phyloP scores from a whole-genome alignment of 78 protist genomes.

The Dictyostelium capitatum region DNA sequence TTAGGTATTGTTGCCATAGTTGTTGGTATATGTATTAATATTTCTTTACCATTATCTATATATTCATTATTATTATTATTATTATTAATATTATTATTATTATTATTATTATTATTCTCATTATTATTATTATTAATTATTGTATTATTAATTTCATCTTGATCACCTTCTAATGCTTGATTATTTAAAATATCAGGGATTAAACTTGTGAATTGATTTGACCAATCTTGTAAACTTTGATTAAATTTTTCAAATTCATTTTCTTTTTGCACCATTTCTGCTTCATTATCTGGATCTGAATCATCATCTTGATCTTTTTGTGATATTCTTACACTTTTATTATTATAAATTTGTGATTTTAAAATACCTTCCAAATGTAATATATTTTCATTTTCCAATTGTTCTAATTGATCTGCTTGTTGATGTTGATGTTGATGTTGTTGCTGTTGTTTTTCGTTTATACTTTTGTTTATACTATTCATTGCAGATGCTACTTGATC shows the following conservation, averaged over 20 bases:
- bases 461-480: neutral
- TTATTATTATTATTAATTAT: neutral
- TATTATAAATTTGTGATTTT: no score
- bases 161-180: neutral
- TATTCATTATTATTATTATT: neutral
- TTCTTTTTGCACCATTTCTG: no score
- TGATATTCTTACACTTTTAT: no score
- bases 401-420: neutral
- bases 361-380: no score
- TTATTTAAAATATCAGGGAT: neutral
- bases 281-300: no score
- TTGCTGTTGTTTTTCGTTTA: neutral
- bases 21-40: no score
- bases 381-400: no score
- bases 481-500: neutral
- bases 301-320: no score
- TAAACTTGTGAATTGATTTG: neutral
- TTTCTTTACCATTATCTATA: no score
- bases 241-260: neutral
- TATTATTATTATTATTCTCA: neutral
- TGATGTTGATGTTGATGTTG: neutral
- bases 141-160: neutral
- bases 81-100: neutral
- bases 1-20: neutral
- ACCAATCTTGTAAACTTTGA: conserved; percentile 16